Evolutionary conservation across 139 green algal genomes (phyloP).

Genomic region (Mychonastes homosphaera): DNA sequence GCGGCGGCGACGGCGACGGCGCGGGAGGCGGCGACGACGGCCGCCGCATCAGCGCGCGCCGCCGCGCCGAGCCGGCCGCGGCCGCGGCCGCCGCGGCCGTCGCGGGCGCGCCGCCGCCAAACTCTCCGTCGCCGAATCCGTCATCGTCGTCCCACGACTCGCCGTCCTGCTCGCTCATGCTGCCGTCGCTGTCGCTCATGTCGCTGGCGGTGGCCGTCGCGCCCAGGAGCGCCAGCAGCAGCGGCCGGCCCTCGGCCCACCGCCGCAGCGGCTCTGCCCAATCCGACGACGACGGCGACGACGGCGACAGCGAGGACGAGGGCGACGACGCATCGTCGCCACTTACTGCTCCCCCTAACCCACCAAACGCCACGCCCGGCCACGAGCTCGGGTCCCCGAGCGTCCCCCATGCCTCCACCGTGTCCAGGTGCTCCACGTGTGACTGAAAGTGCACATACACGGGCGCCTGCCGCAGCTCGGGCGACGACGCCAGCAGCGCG

Average conservation of each 20-base stretch:
- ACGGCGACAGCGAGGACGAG: background rate
- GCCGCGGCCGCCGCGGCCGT: no score
- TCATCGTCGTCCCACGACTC: no score
- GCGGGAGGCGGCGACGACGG: no score
- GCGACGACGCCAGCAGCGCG: conserved; percentile 34
- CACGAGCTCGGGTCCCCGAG: conserved; percentile 47
- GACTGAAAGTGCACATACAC: conserved; percentile 72
- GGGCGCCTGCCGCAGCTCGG: conserved; percentile 29
- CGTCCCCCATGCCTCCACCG: conserved; percentile 52
- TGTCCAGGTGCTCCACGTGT: conserved; percentile 39
- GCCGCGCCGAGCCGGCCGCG: no score
- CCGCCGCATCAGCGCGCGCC: no score
- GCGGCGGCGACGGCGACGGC: no score
- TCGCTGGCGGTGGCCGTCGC: background rate
- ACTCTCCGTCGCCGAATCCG: no score
- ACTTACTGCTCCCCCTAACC: background rate
- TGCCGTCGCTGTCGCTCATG: background rate
- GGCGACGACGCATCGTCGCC: background rate
- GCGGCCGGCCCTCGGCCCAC: background rate
- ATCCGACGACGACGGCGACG: background rate
- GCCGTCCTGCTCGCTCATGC: background rate
- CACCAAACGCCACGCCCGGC: conserved; percentile 22
- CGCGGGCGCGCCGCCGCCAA: no score
- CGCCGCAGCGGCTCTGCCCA: background rate
- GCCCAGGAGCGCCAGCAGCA: background rate